Evolutionary conservation across 768 basidiomycete genomes (phyloP).

Genomic region (Suillus americanus): DNA sequence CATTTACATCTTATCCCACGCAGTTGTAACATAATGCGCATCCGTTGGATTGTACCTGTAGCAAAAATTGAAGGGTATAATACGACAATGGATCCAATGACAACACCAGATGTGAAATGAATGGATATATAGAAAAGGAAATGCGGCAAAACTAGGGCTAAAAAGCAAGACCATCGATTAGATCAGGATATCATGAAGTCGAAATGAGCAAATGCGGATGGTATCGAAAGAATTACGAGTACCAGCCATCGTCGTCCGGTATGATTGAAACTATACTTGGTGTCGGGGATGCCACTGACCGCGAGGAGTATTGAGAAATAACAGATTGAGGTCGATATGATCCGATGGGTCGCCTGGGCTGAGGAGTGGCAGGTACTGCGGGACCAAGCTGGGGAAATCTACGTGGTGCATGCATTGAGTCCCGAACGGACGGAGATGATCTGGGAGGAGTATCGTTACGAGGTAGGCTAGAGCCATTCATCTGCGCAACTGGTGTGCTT

Average conservation of each 20-base stretch:
- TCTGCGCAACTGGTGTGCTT: slow-evolving; percentile 48
- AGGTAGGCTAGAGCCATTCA: slow-evolving; percentile 24
- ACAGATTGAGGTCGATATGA: slow-evolving; percentile 7
- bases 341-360: slow-evolving; percentile 15
- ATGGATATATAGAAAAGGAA: not conserved
- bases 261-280: slow-evolving; percentile 73
- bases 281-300: slow-evolving; percentile 62
- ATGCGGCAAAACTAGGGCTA: not conserved
- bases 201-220: slow-evolving; percentile 14
- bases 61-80: slow-evolving; percentile 39
- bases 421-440: slow-evolving; percentile 55
- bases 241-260: slow-evolving; percentile 81
- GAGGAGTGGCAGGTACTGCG: slow-evolving; percentile 10
- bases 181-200: slow-evolving; percentile 12
- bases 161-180: slow-evolving; percentile 3
- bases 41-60: slow-evolving; percentile 39
- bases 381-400: slow-evolving; percentile 19
- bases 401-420: slow-evolving; percentile 63
- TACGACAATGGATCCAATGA: slow-evolving; percentile 12
- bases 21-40: slow-evolving; percentile 32
- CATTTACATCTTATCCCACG: slow-evolving; percentile 18
- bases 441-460: slow-evolving; percentile 51
- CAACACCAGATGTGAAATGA: not conserved
- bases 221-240: slow-evolving; percentile 39
- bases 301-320: slow-evolving; percentile 26